phyloP scores from a whole-genome alignment of 768 basidiomycete species.

The Boletus fagicola region DNA sequence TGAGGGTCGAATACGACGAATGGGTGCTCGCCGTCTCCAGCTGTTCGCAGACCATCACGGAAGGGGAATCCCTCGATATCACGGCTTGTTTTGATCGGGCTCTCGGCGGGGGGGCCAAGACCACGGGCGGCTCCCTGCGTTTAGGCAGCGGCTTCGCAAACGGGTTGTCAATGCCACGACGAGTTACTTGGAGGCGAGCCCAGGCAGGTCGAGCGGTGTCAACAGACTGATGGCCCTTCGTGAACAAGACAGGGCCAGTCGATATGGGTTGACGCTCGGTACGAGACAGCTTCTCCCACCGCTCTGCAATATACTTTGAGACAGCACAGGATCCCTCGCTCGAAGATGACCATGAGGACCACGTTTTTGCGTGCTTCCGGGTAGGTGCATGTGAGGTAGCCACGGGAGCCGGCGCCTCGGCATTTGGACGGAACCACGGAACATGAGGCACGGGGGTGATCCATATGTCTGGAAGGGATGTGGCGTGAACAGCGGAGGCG shows the following conservation, averaged over 20 bases:
- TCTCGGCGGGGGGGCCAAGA: constrained; percentile 35
- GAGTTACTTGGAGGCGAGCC: constrained; percentile 41
- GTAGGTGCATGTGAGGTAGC: constrained; percentile 6
- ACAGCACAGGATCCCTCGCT: constrained; percentile 23
- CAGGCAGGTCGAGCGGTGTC: constrained; percentile 44
- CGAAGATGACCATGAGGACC: constrained; percentile 10
- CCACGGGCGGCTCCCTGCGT: constrained; percentile 18
- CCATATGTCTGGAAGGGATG: constrained; percentile 51
- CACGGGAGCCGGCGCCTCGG: constrained; percentile 1
- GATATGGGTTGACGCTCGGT: constrained; percentile 20
- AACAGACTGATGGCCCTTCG: constrained; percentile 18
- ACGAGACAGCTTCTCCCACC: constrained; percentile 29
- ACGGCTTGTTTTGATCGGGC: constrained; percentile 26
- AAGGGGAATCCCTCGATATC: constrained; percentile 32
- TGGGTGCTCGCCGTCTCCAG: constrained; percentile 29
- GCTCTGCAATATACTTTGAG: constrained; percentile 31
- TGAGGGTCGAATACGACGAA: constrained; percentile 14
- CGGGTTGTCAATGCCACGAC: constrained; percentile 59
- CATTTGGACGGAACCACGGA: constrained; percentile 52
- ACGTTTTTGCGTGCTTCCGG: constrained; percentile 6
- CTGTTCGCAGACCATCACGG: constrained; percentile 28
- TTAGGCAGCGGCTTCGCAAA: constrained; percentile 37
- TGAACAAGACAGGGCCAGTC: constrained; percentile 20
- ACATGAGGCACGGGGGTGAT: constrained; percentile 47
- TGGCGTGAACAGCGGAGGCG: constrained; percentile 44